These are phyloP conservation scores for Saccharomyces pastorianus DNA, from an alignment of 1,139 yeast genomes.

Conservation along the genomic window DNA sequence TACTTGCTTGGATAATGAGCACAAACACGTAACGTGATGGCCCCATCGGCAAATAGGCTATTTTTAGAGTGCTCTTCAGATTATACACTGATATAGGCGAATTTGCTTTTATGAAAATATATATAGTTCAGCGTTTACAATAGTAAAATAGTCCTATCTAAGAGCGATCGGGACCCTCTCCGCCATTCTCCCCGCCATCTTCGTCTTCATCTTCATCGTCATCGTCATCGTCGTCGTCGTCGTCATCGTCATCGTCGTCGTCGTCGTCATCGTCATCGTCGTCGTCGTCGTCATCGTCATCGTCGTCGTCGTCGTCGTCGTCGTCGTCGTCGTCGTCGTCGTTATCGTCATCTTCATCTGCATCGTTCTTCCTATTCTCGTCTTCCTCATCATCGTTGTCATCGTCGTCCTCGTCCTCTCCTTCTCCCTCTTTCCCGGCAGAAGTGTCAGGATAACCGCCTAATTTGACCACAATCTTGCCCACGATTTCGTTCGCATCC, in stretches of 20 bases:
- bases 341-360: constrained; percentile 34
- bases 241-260: too few relatives aligned
- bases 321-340: constrained; percentile 35
- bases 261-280: constrained; percentile 9
- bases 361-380: constrained; percentile 33
- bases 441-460: constrained; percentile 88
- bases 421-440: constrained; percentile 64
- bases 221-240: background rate
- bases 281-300: constrained; percentile 36
- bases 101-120: background rate
- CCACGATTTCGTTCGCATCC: constrained; percentile 84
- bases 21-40: too few relatives aligned
- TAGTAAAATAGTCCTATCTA: background rate
- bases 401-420: constrained; percentile 39
- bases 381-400: constrained; percentile 32
- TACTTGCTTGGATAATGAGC: background rate
- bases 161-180: background rate
- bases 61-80: background rate
- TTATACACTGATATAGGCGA: background rate
- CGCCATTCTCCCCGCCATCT: background rate
- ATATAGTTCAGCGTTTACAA: background rate
- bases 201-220: constrained; percentile 1
- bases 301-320: constrained; percentile 31
- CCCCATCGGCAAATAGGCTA: background rate
- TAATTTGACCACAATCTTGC: constrained; percentile 67